Conservation (phyloP, 129 eudicot genomes). For the Chrysanthemum lavandulifolium region DNA sequence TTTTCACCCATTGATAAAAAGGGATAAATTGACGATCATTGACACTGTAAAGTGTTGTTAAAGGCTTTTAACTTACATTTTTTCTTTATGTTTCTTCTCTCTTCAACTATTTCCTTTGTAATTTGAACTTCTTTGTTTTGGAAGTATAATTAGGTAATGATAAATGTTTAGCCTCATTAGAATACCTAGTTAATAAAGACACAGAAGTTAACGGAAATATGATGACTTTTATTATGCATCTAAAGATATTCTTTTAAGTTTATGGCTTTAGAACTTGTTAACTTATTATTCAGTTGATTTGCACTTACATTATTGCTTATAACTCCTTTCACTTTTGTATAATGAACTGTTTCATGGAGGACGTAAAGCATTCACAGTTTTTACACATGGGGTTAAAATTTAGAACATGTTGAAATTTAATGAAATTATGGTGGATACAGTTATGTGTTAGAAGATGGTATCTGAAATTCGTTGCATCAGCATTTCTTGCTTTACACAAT, state of each 20-base stretch:
- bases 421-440: too few relatives aligned
- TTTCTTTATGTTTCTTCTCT: neutral
- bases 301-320: neutral
- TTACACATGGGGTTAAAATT: too few relatives aligned
- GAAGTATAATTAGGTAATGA: neutral
- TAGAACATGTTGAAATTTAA: too few relatives aligned
- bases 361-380: too few relatives aligned
- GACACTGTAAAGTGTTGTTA: too few relatives aligned
- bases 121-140: neutral
- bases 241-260: too few relatives aligned
- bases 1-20: too few relatives aligned
- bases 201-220: neutral
- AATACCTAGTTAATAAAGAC: neutral
- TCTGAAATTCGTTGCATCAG: neutral
- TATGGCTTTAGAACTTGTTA: neutral
- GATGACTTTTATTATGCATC: too few relatives aligned
- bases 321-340: too few relatives aligned
- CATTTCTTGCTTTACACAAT: neutral
- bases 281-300: neutral
- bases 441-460: neutral
- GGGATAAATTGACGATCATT: too few relatives aligned
- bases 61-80: too few relatives aligned
- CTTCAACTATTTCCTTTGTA: neutral
- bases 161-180: neutral
- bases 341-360: too few relatives aligned